Evolutionary conservation across 306 rosid species (phyloP), one percentile per base, ranked within the genome.

Genomic region (Pyrus communis): DNA sequence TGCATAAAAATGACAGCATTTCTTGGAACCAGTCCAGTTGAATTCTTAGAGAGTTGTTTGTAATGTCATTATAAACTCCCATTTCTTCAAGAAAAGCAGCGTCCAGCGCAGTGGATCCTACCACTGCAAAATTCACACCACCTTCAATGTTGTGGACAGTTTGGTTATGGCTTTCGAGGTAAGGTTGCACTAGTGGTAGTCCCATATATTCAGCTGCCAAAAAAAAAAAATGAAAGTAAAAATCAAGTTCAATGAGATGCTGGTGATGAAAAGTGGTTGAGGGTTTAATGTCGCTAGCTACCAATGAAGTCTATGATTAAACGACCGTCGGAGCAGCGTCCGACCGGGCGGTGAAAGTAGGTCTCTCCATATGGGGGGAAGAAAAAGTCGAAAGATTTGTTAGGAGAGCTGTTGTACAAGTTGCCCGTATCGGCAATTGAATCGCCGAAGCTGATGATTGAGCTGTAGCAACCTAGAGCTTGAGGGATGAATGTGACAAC

Each of bases 371-470:
- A 82, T 0, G 86, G 86, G 17, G 73, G 54, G 51, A 42, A 23
- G 57, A 82, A 51, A 68, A 77, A 81, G 2, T 65, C n/a, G 2
- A 7, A 0, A 7, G 80, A 57, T 1, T 73, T 51, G 3, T 12
- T 4, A 0, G 2, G 7, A 33, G 70, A 33, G 21, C 12, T 76
- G 51, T 38, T 18, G 70, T 28, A 80, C 28, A 87, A 55, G 76
- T 91, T 91, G 45, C 93, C 93, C 0, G 90, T 86, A 64, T 91
- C 93, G 1, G 91, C 51, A 0, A 89, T 43, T 42, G 96, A 85
- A 68, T 88, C 96, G 0, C 96, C 91, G 61, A 91, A 88, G 86
- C 91, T 87, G 89, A 88, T 82, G 77, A 91, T 75, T 7, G 91
- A 81, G 33, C 49, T n/a, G 75, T 19, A 71, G 65, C 75, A 54